Evolutionary conservation across 2,329 filamentous ascomycete species (phyloP).

Genomic region (Alternaria metachromatica): DNA sequence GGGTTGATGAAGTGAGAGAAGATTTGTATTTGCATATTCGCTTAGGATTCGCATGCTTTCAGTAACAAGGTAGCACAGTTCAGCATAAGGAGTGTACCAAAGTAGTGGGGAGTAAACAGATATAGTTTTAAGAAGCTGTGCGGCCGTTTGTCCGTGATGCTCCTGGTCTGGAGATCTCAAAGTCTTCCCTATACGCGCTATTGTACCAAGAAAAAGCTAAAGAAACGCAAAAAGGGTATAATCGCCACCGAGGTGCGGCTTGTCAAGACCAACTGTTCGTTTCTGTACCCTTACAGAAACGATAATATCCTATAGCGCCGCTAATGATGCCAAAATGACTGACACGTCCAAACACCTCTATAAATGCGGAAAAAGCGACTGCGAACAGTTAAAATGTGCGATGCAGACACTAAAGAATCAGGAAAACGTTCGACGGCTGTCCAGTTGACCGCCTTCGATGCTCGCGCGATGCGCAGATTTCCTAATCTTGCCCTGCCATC

Average conservation of each 20-base stretch:
- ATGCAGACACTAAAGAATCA: neutral
- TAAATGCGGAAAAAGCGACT: constrained; percentile 17
- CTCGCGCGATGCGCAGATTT: neutral
- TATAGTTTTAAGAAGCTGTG: neutral
- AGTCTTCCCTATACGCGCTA: neutral
- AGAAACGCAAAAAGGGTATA: constrained; percentile 29
- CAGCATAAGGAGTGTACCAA: neutral
- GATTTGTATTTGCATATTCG: neutral
- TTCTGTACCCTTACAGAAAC: neutral
- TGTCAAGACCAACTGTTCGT: constrained; percentile 10
- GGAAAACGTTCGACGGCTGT: neutral
- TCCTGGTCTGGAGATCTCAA: neutral
- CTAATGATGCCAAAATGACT: constrained; percentile 12
- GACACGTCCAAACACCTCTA: constrained; percentile 14
- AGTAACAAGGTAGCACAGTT: neutral
- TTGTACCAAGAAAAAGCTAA: neutral
- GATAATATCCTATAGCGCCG: constrained; percentile 16
- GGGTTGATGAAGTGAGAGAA: constrained; percentile 47
- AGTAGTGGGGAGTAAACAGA: neutral
- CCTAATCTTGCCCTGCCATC: constrained; percentile 47
- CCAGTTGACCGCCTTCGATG: neutral
- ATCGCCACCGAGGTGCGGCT: constrained; percentile 13
- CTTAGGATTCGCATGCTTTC: neutral
- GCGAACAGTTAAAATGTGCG: neutral
- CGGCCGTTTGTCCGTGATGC: neutral